Conservation (phyloP, 2,329 filamentous ascomycete genomes). For the Hypoxylon sp. region DNA sequence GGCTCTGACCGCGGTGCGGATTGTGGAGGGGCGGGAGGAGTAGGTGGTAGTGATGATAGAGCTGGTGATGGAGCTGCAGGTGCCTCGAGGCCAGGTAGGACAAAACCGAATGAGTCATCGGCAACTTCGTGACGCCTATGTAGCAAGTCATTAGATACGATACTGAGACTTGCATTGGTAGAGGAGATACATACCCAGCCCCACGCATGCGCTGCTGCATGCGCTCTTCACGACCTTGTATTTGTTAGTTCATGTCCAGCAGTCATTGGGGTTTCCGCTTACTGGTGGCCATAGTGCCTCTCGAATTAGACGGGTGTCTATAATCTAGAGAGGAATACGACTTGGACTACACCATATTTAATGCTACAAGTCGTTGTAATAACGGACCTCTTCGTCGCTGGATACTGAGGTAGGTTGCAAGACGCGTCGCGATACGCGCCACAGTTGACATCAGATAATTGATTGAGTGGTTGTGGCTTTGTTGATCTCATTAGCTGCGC, state of each 20-base stretch:
- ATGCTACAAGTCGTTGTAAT: constrained; percentile 4
- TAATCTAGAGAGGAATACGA: neutral
- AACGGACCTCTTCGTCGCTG: neutral
- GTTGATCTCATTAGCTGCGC: neutral
- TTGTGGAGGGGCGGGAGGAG: constrained; percentile 38
- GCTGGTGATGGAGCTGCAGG: constrained; percentile 42
- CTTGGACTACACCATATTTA: constrained; percentile 2
- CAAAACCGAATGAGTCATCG: constrained; percentile 72
- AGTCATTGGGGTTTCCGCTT: constrained; percentile 30
- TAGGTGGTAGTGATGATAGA: constrained; percentile 28
- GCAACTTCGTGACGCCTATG: constrained; percentile 69
- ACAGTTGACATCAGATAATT: constrained; percentile 19
- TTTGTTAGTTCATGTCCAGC: constrained; percentile 11
- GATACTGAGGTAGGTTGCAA: constrained; percentile 21
- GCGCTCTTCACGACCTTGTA: constrained; percentile 71
- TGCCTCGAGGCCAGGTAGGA: constrained; percentile 58
- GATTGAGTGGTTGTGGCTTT: constrained; percentile 12
- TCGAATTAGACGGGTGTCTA: neutral
- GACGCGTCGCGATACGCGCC: constrained; percentile 43
- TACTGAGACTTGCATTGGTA: neutral
- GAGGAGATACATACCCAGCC: constrained; percentile 66
- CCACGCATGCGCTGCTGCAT: constrained; percentile 76
- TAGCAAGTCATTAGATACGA: constrained; percentile 25
- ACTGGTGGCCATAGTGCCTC: constrained; percentile 56
- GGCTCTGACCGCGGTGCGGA: constrained; percentile 59